Percentiles rank a stretch among this genome's conserved stretches.
Evolutionary conservation across 495 filamentous ascomycete species (phyloP).

Genomic region (Aspergillus funiculosus): DNA sequence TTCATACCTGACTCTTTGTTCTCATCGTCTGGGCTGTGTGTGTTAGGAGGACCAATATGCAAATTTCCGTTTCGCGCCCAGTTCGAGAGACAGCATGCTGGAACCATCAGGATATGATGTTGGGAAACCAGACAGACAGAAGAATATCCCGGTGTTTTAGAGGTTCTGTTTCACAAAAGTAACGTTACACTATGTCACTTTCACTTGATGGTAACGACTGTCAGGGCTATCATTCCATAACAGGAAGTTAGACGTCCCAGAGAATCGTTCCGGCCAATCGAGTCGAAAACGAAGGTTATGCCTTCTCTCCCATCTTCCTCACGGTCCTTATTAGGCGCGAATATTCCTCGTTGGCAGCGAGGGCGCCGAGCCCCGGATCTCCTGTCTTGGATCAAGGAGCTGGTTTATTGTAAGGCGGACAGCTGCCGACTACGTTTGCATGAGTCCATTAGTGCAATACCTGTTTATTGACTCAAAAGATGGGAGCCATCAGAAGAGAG

Average conservation of each 20-base stretch:
- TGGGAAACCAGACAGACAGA: conserved; percentile 17
- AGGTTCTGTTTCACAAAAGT: conserved; percentile 21
- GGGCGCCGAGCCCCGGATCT: background rate
- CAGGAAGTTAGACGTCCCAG: conserved; percentile 12
- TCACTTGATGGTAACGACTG: conserved; percentile 16
- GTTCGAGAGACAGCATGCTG: conserved; percentile 15
- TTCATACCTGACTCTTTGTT: conserved; percentile 15
- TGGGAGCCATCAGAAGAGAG: conserved; percentile 7
- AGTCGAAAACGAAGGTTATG: conserved; percentile 3
- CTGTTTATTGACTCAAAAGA: conserved; percentile 10
- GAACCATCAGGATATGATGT: conserved; percentile 13
- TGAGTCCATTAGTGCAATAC: conserved; percentile 1
- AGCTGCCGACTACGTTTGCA: conserved; percentile 26
- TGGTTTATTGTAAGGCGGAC: conserved; percentile 11
- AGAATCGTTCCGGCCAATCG: conserved; percentile 16
- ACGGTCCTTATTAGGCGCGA: conserved; percentile 2
- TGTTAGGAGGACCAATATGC: conserved; percentile 18
- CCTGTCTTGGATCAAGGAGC: background rate
- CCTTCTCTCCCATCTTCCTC: background rate
- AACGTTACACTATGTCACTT: conserved; percentile 17
- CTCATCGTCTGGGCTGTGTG: conserved; percentile 14
- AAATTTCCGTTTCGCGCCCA: conserved; percentile 19
- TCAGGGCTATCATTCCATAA: conserved; percentile 12
- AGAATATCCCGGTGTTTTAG: conserved; percentile 18
- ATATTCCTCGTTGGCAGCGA: background rate